Base-by-base conservation (phyloP, 768 basidiomycete genomes). In the Clitopilus passeckerianus region DNA sequence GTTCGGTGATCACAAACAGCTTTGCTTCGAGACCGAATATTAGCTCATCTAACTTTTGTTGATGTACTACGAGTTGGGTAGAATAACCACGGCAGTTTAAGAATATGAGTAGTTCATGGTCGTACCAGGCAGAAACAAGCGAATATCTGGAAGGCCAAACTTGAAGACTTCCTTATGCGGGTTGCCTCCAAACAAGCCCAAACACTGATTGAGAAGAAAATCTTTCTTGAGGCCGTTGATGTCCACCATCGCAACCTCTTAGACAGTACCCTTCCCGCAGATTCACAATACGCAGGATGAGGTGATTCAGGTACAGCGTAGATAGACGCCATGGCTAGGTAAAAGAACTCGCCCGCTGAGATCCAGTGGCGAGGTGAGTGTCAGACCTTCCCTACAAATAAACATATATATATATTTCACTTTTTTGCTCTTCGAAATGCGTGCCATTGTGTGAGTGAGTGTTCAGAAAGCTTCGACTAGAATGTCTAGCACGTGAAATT, bases 241-340 rank as follows among this genome's bases (percentile, higher is more conserved):
- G 58, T 64, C 66, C 58, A 57, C 69, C 50, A 70, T 75, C 82
- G 86, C 86, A 77, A 72, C 85, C 83, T 80, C 70, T 68, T 82
- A 87, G 86, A 88, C 86, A 88, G 86, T 88, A 80, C 86, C 86
- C 81, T 80, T 75, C 79, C 80, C 73, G 70, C 67, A 59, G 57
- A 61, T 61, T 62, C 60, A 58, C 57, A 58, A 83, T 72, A 74
- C 60, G 60, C 66, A 65, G 79, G 77, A 72, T 79, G 83, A 74
- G 86, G 86, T 83, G 86, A 87, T 88, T 83, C 76, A 78, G 86
- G 77, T 79, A 59, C 67, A 80, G 86, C 86, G 86, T 72, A 88
- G 82, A 86, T 70, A 67, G 67, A 78, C 54, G 71, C 46, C 57
- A 58, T 71, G 83, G 84, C 68, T 65, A 68, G 84, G 84, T 76